phyloP scores from a whole-genome alignment of 768 basidiomycete genomes.

The Paxillus rubicundulus region DNA sequence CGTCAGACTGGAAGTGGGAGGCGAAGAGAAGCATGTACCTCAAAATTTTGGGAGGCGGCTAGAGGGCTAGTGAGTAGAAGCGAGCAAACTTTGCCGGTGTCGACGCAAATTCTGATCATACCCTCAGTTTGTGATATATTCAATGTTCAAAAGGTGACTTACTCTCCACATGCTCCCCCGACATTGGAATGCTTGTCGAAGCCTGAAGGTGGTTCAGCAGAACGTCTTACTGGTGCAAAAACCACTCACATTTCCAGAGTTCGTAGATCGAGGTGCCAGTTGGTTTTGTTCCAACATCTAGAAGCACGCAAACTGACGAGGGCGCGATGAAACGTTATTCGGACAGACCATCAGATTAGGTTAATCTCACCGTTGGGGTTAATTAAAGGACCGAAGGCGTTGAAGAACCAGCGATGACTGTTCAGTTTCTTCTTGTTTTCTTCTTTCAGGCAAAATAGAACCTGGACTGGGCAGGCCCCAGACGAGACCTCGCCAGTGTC shows the following conservation, averaged over 20 bases:
- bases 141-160: constrained; percentile 17
- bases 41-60: constrained; percentile 95
- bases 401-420: constrained; percentile 97
- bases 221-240: neutral
- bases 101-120: constrained; percentile 68
- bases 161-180: constrained; percentile 96
- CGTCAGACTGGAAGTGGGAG: neutral
- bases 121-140: neutral
- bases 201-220: constrained; percentile 28
- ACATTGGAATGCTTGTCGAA: constrained; percentile 84
- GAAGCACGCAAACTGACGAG: constrained; percentile 72
- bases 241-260: constrained; percentile 79
- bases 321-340: neutral
- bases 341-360: neutral
- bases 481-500: constrained; percentile 77
- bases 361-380: constrained; percentile 67
- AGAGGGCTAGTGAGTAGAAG: constrained; percentile 72
- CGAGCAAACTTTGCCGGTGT: constrained; percentile 70
- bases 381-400: constrained; percentile 86
- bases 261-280: constrained; percentile 94
- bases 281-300: constrained; percentile 96
- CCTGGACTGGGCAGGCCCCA: constrained; percentile 77
- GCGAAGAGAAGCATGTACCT: constrained; percentile 40
- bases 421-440: constrained; percentile 98
- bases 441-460: constrained; percentile 90